These are phyloP conservation scores for Silene noctiflora DNA, from an alignment of 179 eudicot genomes.

Conservation along the genomic window DNA sequence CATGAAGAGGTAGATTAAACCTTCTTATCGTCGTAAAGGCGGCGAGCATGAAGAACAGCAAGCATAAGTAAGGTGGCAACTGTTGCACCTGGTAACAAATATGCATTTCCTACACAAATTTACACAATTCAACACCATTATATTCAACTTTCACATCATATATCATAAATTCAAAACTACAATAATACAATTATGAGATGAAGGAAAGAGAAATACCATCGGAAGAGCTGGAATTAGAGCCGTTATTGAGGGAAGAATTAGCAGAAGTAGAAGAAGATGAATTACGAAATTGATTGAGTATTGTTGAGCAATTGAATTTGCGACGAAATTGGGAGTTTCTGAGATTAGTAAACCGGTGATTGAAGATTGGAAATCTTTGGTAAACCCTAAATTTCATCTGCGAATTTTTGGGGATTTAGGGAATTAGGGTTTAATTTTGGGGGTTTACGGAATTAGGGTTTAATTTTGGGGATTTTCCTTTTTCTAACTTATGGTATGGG, in stretches of 20 bases:
- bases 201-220: constrained; percentile 22
- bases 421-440: background rate
- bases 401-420: background rate
- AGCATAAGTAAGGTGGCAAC: constrained; percentile 88
- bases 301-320: constrained; percentile 2
- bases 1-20: constrained; percentile 24
- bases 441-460: background rate
- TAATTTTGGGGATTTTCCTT: too few relatives aligned
- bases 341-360: constrained; percentile 4
- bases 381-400: constrained; percentile 36
- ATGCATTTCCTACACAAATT: constrained; percentile 55
- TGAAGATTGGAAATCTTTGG: constrained; percentile 20
- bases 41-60: constrained; percentile 91
- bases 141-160: background rate
- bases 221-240: constrained; percentile 27
- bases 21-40: constrained; percentile 79
- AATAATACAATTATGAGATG: background rate
- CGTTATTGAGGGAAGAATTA: constrained; percentile 28
- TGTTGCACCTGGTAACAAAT: constrained; percentile 85
- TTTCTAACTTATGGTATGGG: too few relatives aligned
- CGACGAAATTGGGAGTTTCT: constrained; percentile 17
- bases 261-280: constrained; percentile 21
- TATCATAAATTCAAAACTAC: background rate
- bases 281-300: constrained; percentile 19
- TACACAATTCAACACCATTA: background rate